These are phyloP conservation scores for Nitzschia putrida DNA, from an alignment of 108 stramenopile genomes.

Conservation along the genomic window DNA sequence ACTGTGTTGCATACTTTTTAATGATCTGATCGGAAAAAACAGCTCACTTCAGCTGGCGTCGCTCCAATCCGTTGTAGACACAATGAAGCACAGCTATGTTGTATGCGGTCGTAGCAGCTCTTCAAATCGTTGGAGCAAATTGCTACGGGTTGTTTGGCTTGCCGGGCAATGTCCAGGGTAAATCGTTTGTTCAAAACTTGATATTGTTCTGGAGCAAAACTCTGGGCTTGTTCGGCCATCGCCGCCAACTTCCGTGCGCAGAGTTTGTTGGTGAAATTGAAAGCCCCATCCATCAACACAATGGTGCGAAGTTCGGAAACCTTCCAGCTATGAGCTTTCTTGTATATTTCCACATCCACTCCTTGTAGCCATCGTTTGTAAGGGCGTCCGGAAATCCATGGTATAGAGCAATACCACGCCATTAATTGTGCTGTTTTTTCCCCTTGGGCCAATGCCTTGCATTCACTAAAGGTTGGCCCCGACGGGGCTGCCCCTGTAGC, in stretches of 20 bases:
- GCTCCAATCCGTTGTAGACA: not conserved
- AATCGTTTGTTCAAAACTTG: not conserved
- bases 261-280: slow-evolving; percentile 21
- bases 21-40: not conserved
- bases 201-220: not conserved
- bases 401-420: not conserved
- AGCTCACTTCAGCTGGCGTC: not conserved
- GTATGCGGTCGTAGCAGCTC: not conserved
- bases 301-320: not conserved
- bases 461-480: not conserved
- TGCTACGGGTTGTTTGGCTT: not conserved
- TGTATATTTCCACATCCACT: not conserved
- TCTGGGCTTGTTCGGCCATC: not conserved
- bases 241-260: slow-evolving; percentile 4
- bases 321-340: not conserved
- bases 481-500: not conserved
- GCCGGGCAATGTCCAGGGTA: not conserved
- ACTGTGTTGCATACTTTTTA: not conserved
- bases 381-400: not conserved
- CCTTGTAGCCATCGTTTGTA: not conserved
- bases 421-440: not conserved
- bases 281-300: slow-evolving; percentile 8
- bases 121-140: not conserved
- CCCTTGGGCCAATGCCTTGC: not conserved
- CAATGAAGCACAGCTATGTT: not conserved